Evolutionary conservation across 148 eudicot species (phyloP), one percentile per base, ranked within the genome.

Genomic region (Silene conica): DNA sequence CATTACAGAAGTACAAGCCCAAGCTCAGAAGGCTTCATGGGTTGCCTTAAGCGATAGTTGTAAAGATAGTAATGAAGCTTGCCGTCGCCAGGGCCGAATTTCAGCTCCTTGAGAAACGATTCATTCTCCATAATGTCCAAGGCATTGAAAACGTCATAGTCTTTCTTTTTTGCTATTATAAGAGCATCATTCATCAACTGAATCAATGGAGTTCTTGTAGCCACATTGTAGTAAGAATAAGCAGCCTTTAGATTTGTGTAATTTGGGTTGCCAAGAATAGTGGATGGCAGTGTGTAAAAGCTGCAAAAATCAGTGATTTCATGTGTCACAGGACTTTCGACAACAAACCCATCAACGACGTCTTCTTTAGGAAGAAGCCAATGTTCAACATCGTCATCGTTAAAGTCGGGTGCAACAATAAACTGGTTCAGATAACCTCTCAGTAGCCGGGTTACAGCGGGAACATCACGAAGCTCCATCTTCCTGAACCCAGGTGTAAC

Each of bases 31-130:
- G 92, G 84, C 77, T 87, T 92, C 77, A 92, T 71, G 14, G 87
- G 86, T 65, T 86, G 87, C 70, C 84, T 85, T 41, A 87, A 63
- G 48, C 98, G 89, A 72, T 92, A 90, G 79, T 92, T 92, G 83
- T 92, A 90, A 72, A 92, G 93, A 76, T 92, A 92, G 70, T 92
- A 90, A 76, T 92, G 98, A 76, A 92, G 96, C 75, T 92, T 87
- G 80, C 96, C 96, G 75, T 92, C 96, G 31, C 98, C 98, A n/a
- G 96, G 93, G 23, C 96, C 98, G 77, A 83, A 92, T 73, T 92
- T 92, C 67, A 92, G 84, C 63, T 92, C 98, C 85, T 92, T 90
- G 83, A 92, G 78, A 74, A 90, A 86, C 38, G 84, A 59, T 72
- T 92, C 98, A 67, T 92, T 92, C 65, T 90, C 85, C 98, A 92